Base-by-base conservation (phyloP, 164 flowering plant species). In the Stephania cephalantha region DNA sequence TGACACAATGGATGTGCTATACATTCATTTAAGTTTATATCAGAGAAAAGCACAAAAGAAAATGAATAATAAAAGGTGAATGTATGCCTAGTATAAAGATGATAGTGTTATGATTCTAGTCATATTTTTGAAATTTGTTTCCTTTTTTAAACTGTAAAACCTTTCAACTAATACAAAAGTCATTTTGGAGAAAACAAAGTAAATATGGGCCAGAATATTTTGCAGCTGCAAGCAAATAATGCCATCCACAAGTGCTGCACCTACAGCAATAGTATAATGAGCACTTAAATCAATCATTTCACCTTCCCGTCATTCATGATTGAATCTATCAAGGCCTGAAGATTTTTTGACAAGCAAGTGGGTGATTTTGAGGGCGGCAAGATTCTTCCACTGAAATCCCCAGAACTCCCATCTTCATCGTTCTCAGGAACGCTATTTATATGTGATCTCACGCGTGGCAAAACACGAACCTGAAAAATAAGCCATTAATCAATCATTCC, bases 381-480 rank as follows among this genome's bases (percentile, higher is more conserved):
- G 3, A 58, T 58, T 25, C 46, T 70, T 69, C 53, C 83, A 71
- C 71, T 69, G 29, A 80, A 68, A 61, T 46, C 68, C 46, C 76
- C 79, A 20, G 76, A 67, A 30, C 25, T 77, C 70, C 52, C 35
- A 7, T 44, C 67, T 46, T 48, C 76, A 42, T 45, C 73, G 45
- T 30, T 66, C 76, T 71, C 77, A 46, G 46, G 20, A 7, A 74
- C 9, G 31, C 25, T 50, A 61, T 0, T 73, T 48, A 46, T 4
- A 66, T 86, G 80, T 71, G 35, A 1, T 77, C 76, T 75, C 15
- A 80, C 78, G 45, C 76, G 65, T 75, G 72, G 71, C 67, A 68
- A 61, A 53, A 90, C 75, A 68, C 44, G 29, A 61, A 86, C 74
- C 94, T 88, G 78, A 73, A 68, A 25, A 76, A 11, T 18, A 75